Evolutionary conservation across 208 protist species (phyloP), one percentile per base, ranked within the genome.

Genomic region (Leishmania tarentolae): DNA sequence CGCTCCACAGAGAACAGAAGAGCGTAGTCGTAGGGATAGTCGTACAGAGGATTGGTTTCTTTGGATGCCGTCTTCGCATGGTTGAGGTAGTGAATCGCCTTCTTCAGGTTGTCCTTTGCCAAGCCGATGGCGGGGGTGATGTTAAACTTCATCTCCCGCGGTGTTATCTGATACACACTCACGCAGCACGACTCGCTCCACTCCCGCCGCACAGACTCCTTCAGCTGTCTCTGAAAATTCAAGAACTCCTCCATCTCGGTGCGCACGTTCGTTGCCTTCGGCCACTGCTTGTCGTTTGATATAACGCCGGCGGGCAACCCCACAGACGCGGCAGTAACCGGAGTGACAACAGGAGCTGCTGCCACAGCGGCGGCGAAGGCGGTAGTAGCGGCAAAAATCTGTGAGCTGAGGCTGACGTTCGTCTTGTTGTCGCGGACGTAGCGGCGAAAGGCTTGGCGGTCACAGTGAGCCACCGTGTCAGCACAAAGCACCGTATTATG

Each of bases 141-240:
- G 82, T 97, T 94, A 75, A 96, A 96, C 87, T 94, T 94, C 91
- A 96, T 96, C 71, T 97, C 94, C 1, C 92, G 86, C 21, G 94
- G 92, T 0, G 93, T 96, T 50, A 95, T 92, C 78, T 97, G 94
- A 73, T 97, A 97, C n/a, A 97, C 90, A 78, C 96, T 91, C 44
- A 91, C 90, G 84, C 93, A 95, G 84, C 87, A 94, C 17, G 89
- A 87, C 76, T 93, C 89, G 63, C 89, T 90, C 93, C 94, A 97
- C 80, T 87, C 89, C 9, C 93, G 91, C n/a, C 79, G 88, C 66
- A 86, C 83, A 69, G 87, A 87, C 71, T 94, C 88, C 83, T 88
- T 89, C 37, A 90, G 24, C 65, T 83, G 83, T 35, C 89, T 86
- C 63, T 85, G 79, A 66, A 88, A 85, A 65, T 73, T 81, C 37